Conservation (phyloP, 108 stramenopile genomes). For the Cyclotella baltica region DNA sequence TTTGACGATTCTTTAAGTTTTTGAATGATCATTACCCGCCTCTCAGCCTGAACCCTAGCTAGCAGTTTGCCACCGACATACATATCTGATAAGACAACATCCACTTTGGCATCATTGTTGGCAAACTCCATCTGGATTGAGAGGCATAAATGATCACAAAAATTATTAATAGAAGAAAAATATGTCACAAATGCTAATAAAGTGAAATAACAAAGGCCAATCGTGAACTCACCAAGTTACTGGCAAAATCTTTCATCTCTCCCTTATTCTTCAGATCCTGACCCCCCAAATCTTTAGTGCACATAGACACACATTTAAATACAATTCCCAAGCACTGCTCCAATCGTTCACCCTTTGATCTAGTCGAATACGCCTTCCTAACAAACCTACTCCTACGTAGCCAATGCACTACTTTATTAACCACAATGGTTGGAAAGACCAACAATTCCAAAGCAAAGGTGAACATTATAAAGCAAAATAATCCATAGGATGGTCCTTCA, state of each 20-base stretch:
- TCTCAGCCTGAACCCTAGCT: constrained; percentile 48
- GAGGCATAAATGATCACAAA: background rate
- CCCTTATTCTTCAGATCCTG: constrained; percentile 52
- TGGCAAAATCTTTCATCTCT: constrained; percentile 53
- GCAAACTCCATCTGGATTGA: constrained; percentile 43
- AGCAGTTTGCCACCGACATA: constrained; percentile 46
- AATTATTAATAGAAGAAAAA: background rate
- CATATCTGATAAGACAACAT: constrained; percentile 46
- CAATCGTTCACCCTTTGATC: constrained; percentile 32
- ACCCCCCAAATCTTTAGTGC: constrained; percentile 16
- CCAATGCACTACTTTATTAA: constrained; percentile 22
- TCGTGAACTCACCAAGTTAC: constrained; percentile 24
- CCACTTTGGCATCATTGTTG: constrained; percentile 49
- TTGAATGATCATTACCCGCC: constrained; percentile 34
- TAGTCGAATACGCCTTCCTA: constrained; percentile 17
- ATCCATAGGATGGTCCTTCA: constrained; percentile 2
- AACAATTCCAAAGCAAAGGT: constrained; percentile 45
- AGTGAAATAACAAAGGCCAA: background rate
- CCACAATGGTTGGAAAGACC: constrained; percentile 33
- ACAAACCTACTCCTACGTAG: constrained; percentile 10
- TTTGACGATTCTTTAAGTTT: constrained; percentile 30
- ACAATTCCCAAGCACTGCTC: constrained; percentile 34
- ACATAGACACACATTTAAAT: constrained; percentile 32
- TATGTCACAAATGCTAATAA: background rate
- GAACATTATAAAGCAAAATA: constrained; percentile 36